Evolutionary conservation across 2,329 filamentous ascomycete species (phyloP), one percentile per base, ranked within the genome.

Genomic region (Annulohypoxylon truncatum): DNA sequence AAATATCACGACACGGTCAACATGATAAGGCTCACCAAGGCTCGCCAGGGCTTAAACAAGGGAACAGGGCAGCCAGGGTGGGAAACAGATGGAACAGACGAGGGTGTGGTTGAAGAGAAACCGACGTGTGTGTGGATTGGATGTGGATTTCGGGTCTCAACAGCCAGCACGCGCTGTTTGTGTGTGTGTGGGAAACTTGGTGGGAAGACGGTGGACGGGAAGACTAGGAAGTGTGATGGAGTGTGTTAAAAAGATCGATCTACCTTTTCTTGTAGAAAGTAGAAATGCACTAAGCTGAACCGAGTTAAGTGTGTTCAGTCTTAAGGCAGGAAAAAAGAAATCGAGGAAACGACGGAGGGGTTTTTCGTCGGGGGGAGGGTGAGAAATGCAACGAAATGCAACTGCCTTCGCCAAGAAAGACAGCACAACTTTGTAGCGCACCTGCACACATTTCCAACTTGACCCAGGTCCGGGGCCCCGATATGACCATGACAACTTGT

Each of bases 1-100:
- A 75, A 73, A 75, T 76, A 76, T 75, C 74, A 76, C 68, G 67
- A 72, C 63, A 72, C 69, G 70, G 73, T 75, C 72, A 73, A 68
- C 72, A 72, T 68, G 51, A 71, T 69, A 69, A 72, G 64, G 69
- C 61, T 68, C 53, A 31, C 48, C 54, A 69, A 69, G 68, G 38
- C 38, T 42, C 7, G 18, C 15, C 38, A 42, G 38, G 38, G 38
- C 38, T 42, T 42, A 42, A 42, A 42, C 38, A 42, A 42, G 35
- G 35, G 35, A 38, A 18, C n/a, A 38, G 38, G 18, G 15, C 20
- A 42, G 10, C 38, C 26, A 53, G 44, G 26, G 53, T 9, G 35
- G 28, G 33, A 46, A 26, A 8, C 38, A 4, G 28, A 28, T 35
- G 44, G 40, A 42, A 61, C 54, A 58, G 63, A 68, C 67, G 68